Percentiles rank a stretch among this genome's conserved stretches.
Conservation (phyloP, 352 stramenopile species). For the Phytophthora pluvialis region DNA sequence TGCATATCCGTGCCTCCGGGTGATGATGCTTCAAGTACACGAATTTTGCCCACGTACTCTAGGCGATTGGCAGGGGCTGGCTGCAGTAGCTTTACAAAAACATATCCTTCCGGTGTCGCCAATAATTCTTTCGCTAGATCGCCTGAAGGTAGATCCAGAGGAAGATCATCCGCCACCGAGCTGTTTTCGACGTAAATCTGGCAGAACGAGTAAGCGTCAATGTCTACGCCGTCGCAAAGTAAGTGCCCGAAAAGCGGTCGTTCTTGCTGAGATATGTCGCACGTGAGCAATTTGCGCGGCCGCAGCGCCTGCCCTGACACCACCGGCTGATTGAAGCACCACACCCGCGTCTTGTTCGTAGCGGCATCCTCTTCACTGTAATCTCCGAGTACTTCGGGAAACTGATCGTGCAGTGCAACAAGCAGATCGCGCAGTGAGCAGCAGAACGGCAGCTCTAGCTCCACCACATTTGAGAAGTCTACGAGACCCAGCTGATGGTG, state of each 20-base stretch:
- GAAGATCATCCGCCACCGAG: constrained; percentile 34
- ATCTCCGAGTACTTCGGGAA: constrained; percentile 33
- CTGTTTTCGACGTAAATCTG: constrained; percentile 74
- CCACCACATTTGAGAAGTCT: constrained; percentile 49
- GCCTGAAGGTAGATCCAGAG: constrained; percentile 34
- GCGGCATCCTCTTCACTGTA: constrained; percentile 36
- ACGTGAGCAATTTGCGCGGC: constrained; percentile 71
- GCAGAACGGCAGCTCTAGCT: constrained; percentile 75
- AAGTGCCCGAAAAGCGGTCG: constrained; percentile 72
- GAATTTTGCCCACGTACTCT: constrained; percentile 51
- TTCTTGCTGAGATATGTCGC: constrained; percentile 41
- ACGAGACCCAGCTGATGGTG: constrained; percentile 67
- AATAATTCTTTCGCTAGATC: constrained; percentile 9
- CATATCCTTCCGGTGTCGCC: constrained; percentile 15
- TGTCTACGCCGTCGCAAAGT: constrained; percentile 80
- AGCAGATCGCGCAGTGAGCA: constrained; percentile 66
- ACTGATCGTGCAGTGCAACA: constrained; percentile 38
- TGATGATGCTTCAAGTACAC: constrained; percentile 39
- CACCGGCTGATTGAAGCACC: constrained; percentile 84
- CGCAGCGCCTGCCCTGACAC: constrained; percentile 76
- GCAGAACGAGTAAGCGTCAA: constrained; percentile 85
- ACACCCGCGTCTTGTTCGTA: constrained; percentile 43
- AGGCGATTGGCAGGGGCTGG: constrained; percentile 23
- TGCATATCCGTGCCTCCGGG: constrained; percentile 5
- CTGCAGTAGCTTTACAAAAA: constrained; percentile 63